A percentile compares a stretch with the other conserved stretches of the same genome.
Conservation (phyloP, 345 rosid species). For the Citrus hindsii region DNA sequence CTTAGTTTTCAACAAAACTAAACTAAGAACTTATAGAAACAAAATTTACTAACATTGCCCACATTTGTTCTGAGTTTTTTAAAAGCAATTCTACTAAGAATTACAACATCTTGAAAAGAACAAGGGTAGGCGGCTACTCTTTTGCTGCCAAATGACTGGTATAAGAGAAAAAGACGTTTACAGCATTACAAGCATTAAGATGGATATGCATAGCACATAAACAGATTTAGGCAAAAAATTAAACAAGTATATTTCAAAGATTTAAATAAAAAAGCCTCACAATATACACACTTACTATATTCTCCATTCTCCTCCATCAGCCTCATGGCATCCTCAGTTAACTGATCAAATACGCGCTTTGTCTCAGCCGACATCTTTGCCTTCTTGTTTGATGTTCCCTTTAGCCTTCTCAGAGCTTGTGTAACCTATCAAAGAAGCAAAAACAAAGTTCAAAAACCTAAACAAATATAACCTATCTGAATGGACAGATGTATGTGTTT, state of each 20-base stretch:
- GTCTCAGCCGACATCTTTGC: slow-evolving; percentile 85
- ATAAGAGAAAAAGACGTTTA: not conserved
- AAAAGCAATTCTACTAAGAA: not conserved
- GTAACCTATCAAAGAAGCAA: slow-evolving; percentile 50
- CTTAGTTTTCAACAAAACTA: not conserved
- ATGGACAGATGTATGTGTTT: not conserved
- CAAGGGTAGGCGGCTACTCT: not conserved
- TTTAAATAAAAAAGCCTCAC: not conserved
- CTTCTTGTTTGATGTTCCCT: slow-evolving; percentile 76
- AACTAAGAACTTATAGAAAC: not conserved
- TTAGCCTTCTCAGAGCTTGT: slow-evolving; percentile 86
- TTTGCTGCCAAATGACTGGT: not conserved
- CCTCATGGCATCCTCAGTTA: slow-evolving; percentile 91
- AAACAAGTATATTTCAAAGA: not conserved
- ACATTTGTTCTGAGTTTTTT: not conserved
- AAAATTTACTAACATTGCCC: not conserved
- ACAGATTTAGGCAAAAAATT: not conserved
- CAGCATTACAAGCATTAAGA: not conserved
- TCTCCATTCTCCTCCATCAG: slow-evolving; percentile 79
- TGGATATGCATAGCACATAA: not conserved
- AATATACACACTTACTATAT: slow-evolving; percentile 56
- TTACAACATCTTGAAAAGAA: not conserved
- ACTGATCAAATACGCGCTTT: slow-evolving; percentile 81
- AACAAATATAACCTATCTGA: not conserved
- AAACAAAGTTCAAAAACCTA: slow-evolving; percentile 1